phyloP scores from a whole-genome alignment of 257 asterid species.

The Orobanche coerulescens region DNA sequence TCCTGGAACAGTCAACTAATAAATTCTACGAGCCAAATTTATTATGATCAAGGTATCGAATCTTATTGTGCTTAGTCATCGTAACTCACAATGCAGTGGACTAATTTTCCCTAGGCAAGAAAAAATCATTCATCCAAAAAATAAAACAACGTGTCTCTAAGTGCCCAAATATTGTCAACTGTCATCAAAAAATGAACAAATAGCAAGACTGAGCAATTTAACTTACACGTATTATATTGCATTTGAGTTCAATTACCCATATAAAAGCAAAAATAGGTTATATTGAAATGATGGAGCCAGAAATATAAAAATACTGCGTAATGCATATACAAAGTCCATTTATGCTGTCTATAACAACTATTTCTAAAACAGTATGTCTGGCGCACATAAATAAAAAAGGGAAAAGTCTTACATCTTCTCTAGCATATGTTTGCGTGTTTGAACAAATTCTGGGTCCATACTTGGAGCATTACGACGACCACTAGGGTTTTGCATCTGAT shows the following conservation, averaged over 20 bases:
- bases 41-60: conserved; percentile 7
- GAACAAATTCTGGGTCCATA: conserved; percentile 45
- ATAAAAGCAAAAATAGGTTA: neutral
- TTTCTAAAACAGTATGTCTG: neutral
- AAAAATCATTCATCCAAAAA: neutral
- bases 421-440: conserved; percentile 47
- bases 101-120: neutral
- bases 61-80: neutral
- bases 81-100: conserved; percentile 10
- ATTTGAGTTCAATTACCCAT: neutral
- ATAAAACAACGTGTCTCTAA: neutral
- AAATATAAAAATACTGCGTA: too few species aligned
- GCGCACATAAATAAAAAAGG: conserved; percentile 8
- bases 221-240: neutral
- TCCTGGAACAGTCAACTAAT: neutral
- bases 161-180: neutral
- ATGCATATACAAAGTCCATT: neutral
- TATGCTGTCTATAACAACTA: neutral
- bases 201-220: neutral
- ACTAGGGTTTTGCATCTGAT: conserved; percentile 64
- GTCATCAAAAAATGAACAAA: neutral
- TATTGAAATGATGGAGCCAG: neutral
- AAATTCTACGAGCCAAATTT: neutral
- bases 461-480: conserved; percentile 33
- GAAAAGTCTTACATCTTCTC: conserved; percentile 50